Evolutionary conservation across 1,284 basidiomycete genomes (phyloP), one percentile per base, ranked within the genome.

Genomic region (Inonotus obliquus): DNA sequence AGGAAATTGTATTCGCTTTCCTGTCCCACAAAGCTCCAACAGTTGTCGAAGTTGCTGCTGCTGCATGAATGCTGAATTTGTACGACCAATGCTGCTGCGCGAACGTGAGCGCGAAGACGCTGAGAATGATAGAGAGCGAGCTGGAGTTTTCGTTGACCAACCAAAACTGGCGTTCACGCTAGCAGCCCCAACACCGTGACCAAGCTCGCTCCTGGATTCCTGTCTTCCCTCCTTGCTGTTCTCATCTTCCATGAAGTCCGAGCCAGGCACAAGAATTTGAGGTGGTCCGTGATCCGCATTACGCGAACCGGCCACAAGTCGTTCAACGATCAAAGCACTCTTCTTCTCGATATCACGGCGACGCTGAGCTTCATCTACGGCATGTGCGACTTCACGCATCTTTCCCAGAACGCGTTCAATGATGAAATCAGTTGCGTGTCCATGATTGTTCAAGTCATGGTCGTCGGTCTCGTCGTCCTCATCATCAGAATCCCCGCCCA

Each of bases 261-360:
- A 19, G 32, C 35, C 57, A 48, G 47, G 25, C 23, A 59, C 21
- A 2, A 32, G 47, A n/a, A 38, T 14, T 37, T 51, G 49, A 5
- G 23, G 37, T 29, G 35, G 27, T n/a, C 27, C 17, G 4, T 47
- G 49, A 19, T 32, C 44, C 19, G 39, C 57, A 64, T 68, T 57
- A 2, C 69, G 56, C 6, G 47, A 66, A 60, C 76, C 71, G 54
- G 70, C 41, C 65, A 76, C 70, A 29, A 94, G 82, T n/a, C 92
- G 82, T 25, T 86, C 85, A 25, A 81, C 72, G 62, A 94, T 87
- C 54, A 89, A 79, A 19, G 82, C 80, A 10, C 88, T 88, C 73
- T 89, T 87, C 57, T 82, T 78, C 59, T 85, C 80, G 25, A 85
- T 79, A 66, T 88, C 85, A 67, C 85, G 85, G 57, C 72, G 67